Evolutionary conservation across 306 rosid species (phyloP), one percentile per base, ranked within the genome.

Genomic region (Luffa acutangula): DNA sequence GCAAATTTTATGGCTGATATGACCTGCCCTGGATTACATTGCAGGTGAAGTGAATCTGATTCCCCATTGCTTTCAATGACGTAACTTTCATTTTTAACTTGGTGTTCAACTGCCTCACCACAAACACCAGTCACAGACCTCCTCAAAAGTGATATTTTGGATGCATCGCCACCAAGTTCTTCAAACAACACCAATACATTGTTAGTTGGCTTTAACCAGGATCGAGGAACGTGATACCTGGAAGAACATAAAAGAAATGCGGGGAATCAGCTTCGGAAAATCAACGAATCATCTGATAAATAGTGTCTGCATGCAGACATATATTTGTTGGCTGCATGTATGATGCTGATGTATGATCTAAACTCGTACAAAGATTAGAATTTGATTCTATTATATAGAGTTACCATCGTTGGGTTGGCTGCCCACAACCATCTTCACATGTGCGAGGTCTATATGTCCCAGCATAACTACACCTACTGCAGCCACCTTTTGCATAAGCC

Each of bases 191-290:
- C 93, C 56, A 96, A 34, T 83, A 93, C 72, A 66, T 96, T 96
- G 11, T 79, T 64, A n/a, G 89, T 90, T 80, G 99, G 94, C 85
- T 85, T 96, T 78, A 96, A 87, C 99, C 99, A 96, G 21, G 99
- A 90, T 79, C 97, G 87, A 20, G 99, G 99, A 81, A 96, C 90
- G 25, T 96, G 98, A 69, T 95, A 95, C 98, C 98, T 94, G 85
- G n/a, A 80, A 76, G 80, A 72, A 45, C 77, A 65, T 83, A 82
- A 15, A 31, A 7, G 33, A 42, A 20, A 71, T 4, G 57, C 2
- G 1, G 36, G 17, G 9, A 70, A 70, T 70, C 76, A 70, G 37
- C 56, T 42, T 39, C 34, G 18, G 17, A 9, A 42, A 67, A 18
- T 42, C 33, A 45, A 45, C 0, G 57, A 41, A 67, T 67, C 75